Percentiles rank a stretch among this genome's conserved stretches.
These are phyloP conservation scores for Aquilaria agallochum DNA, from an alignment of 441 rosid genomes.

Conservation along the genomic window DNA sequence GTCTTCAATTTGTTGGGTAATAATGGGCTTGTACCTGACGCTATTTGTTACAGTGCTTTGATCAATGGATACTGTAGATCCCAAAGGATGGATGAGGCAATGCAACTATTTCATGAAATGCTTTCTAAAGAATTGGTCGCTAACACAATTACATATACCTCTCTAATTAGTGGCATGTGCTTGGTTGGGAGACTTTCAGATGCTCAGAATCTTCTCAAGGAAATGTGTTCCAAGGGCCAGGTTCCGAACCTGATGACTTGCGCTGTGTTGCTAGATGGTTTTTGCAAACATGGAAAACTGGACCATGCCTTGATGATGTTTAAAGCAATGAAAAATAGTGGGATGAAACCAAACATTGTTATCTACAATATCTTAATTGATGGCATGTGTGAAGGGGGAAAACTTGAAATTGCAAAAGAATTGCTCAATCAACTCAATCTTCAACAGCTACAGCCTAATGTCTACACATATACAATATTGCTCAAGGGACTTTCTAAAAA, in stretches of 20 bases:
- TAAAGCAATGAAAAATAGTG: slow-evolving; percentile 12
- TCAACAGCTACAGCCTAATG: slow-evolving; percentile 9
- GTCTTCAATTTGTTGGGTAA: slow-evolving; percentile 13
- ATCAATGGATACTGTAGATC: slow-evolving; percentile 27
- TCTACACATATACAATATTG: slow-evolving; percentile 10
- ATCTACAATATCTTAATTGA: slow-evolving; percentile 22
- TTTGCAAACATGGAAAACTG: slow-evolving; percentile 26
- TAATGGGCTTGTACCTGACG: slow-evolving; percentile 18
- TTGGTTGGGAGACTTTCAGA: slow-evolving; percentile 12
- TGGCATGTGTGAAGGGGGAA: slow-evolving; percentile 23
- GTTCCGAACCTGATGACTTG: slow-evolving; percentile 16
- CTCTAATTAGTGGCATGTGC: slow-evolving; percentile 21
- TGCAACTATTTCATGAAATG: slow-evolving; percentile 21
- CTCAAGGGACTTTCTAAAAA: slow-evolving; percentile 11
- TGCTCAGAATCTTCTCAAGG: slow-evolving; percentile 19
- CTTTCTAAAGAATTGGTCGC: slow-evolving; percentile 18
- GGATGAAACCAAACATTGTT: slow-evolving; percentile 11
- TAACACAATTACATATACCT: slow-evolving; percentile 22
- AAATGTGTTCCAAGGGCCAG: slow-evolving; percentile 12
- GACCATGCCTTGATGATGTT: slow-evolving; percentile 19
- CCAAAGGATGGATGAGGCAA: slow-evolving; percentile 19
- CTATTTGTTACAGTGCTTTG: slow-evolving; percentile 25
- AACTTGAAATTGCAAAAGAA: slow-evolving; percentile 23
- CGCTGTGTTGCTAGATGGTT: slow-evolving; percentile 22
- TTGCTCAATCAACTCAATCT: slow-evolving; percentile 13